Conservation (phyloP, 2,329 filamentous ascomycete genomes). For the Colletotrichum sansevieriae region DNA sequence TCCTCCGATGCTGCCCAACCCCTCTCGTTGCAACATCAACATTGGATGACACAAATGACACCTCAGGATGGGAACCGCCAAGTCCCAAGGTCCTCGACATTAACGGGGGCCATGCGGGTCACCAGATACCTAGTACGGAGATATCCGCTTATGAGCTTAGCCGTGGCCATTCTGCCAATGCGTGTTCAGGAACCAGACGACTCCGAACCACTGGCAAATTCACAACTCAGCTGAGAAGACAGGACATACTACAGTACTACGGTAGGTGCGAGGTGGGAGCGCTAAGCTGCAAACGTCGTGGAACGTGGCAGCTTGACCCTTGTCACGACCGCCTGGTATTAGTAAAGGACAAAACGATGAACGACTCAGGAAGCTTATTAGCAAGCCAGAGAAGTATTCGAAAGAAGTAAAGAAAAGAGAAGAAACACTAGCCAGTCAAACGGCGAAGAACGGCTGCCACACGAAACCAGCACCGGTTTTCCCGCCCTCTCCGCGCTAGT, state of each 20-base stretch:
- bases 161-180: conserved; percentile 6
- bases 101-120: neutral
- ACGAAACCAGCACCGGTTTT: conserved; percentile 34
- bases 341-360: conserved; percentile 6
- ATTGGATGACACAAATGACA: conserved; percentile 24
- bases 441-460: conserved; percentile 24
- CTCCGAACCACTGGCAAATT: neutral
- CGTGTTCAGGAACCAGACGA: neutral
- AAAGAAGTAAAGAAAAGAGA: neutral
- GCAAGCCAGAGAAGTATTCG: neutral
- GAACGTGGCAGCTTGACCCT: conserved; percentile 14
- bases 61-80: conserved; percentile 8
- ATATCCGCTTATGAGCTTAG: neutral
- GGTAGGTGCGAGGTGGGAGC: neutral
- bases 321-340: conserved; percentile 3
- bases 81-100: conserved; percentile 1
- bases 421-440: conserved; percentile 35
- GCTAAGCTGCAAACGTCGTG: conserved; percentile 9
- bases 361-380: conserved; percentile 13
- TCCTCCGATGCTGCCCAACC: neutral
- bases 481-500: conserved; percentile 13
- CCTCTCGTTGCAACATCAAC: neutral
- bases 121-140: neutral
- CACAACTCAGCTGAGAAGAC: neutral
- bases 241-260: too few relatives aligned